Base-by-base conservation (phyloP, 176 grass and related monocot genomes). In the Luzula sylvatica region DNA sequence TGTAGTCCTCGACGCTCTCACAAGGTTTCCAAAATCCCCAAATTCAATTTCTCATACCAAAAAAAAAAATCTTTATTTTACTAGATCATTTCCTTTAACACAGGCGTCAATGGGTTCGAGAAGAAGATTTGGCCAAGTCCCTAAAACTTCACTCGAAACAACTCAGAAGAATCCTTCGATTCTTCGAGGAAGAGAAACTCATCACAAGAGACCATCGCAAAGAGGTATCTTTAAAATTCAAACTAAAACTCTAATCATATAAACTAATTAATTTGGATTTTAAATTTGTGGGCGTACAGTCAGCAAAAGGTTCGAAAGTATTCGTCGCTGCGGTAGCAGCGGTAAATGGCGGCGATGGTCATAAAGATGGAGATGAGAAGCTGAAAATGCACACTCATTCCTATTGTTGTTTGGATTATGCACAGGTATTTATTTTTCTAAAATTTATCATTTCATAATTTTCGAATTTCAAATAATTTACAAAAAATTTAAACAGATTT, bases 111-210 rank as follows among this genome's bases (percentile, higher is more conserved):
- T 98, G 92, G 85, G 92, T 90, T 20, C 62, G 85, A 21, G 92
- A 98, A 52, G 92, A 98, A 77, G 92, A 98, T 79, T 63, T 98
- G 55, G 92, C 92, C 41, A 98, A 98, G 74, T 16, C 81, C 16
- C 56, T 98, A 66, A 98, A 83, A 52, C 78, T 98, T 42, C 92
- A 98, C 50, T 82, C 78, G 1, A 98, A 98, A 61, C 85, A 98
- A 68, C 66, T 90, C 25, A 77, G 85, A 1, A 81, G 78, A 46
- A 74, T 85, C 54, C 80, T 98, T 49, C 77, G 85, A 8, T 90
- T 98, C 74, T 90, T 98, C 74, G 85, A 98, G 73, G 92, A 98
- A 60, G 92, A 98, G 60, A 98, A 90, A 35, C 46, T 98, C 62
- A 74, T 98, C 50, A 87, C 78, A 20, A 82, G 92, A 57, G 92